A percentile compares a stretch with the other conserved stretches of the same genome.
Evolutionary conservation across 768 basidiomycete species (phyloP).

Genomic region (Scleroderma citrinum): DNA sequence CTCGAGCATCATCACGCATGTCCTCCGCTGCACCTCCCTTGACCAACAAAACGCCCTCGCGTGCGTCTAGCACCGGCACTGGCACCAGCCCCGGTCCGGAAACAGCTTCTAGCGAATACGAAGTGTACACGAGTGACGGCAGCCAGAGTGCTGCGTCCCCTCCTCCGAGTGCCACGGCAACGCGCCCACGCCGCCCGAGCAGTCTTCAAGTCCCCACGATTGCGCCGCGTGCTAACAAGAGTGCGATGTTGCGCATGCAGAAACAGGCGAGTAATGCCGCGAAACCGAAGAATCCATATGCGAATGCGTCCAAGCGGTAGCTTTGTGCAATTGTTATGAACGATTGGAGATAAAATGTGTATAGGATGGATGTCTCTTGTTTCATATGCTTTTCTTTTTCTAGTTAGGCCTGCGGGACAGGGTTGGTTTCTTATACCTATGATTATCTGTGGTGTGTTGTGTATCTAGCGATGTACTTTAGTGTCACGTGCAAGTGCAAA

Average conservation of each 20-base stretch:
- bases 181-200: constrained; percentile 41
- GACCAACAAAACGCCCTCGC: constrained; percentile 18
- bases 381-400: background rate
- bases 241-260: constrained; percentile 62
- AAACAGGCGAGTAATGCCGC: constrained; percentile 44
- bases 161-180: constrained; percentile 23
- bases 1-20: constrained; percentile 40
- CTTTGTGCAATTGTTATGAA: too few relatives aligned
- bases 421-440: background rate
- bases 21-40: constrained; percentile 17
- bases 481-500: background rate
- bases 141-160: constrained; percentile 10
- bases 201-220: constrained; percentile 58
- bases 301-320: constrained; percentile 24
- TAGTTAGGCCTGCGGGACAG: constrained; percentile 10
- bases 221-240: constrained; percentile 65
- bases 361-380: too few relatives aligned
- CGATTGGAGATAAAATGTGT: too few relatives aligned
- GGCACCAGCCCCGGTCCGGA: background rate
- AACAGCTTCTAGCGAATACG: constrained; percentile 17
- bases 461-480: too few relatives aligned
- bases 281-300: constrained; percentile 29
- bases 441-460: too few relatives aligned
- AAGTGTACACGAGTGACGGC: constrained; percentile 5
- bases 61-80: constrained; percentile 17